Conservation (phyloP, 2,329 filamentous ascomycete genomes). For the Pyrenochaeta sp. region DNA sequence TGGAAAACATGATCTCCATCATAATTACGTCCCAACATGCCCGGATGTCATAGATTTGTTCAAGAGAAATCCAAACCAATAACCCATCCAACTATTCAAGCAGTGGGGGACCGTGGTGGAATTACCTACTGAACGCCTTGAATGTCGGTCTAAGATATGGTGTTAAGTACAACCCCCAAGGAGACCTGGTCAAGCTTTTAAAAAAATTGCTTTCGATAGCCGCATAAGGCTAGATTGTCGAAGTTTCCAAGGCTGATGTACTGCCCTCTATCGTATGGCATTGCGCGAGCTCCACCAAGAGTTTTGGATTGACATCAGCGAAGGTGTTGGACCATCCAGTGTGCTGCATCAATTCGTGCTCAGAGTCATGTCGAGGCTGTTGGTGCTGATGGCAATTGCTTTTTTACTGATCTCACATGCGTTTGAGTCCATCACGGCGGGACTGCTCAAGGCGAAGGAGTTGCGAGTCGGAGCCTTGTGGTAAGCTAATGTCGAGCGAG, state of each 20-base stretch:
- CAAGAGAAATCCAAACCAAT: background rate
- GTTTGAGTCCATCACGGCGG: background rate
- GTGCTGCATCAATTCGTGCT: background rate
- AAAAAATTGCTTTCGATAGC: background rate
- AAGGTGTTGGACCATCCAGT: slow-evolving; percentile 1
- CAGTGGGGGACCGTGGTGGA: background rate
- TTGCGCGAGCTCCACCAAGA: background rate
- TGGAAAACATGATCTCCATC: background rate
- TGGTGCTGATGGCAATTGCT: background rate
- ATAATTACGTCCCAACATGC: slow-evolving; percentile 1
- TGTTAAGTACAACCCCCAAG: background rate
- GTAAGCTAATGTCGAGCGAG: slow-evolving; percentile 3
- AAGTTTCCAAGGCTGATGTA: background rate
- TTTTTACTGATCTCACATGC: background rate
- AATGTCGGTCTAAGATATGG: slow-evolving; percentile 1
- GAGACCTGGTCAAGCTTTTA: background rate
- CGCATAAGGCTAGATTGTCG: background rate
- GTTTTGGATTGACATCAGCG: background rate
- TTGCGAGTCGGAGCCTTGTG: slow-evolving; percentile 1
- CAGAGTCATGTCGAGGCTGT: background rate
- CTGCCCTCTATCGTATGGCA: background rate
- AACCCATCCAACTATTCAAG: background rate
- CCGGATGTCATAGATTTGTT: background rate
- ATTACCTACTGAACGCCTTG: background rate
- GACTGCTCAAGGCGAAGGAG: background rate